phyloP scores from a whole-genome alignment of 2,329 filamentous ascomycete genomes.

The Ophiostoma sp. region DNA sequence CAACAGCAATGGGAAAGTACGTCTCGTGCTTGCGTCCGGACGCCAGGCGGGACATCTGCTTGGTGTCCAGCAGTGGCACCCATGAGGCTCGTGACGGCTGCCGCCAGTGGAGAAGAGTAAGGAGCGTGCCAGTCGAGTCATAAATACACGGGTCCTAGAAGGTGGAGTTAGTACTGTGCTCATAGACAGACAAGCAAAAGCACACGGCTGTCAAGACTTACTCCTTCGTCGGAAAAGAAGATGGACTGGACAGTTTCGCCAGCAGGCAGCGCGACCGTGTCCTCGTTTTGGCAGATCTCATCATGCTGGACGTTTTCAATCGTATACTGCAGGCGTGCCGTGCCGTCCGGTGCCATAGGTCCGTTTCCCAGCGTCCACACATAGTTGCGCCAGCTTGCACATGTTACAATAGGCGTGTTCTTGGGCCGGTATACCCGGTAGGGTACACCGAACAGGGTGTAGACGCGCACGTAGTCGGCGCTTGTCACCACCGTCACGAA shows the following conservation, averaged over 20 bases:
- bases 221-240: constrained; percentile 86
- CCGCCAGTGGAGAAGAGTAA: constrained; percentile 88
- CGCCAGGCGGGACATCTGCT: constrained; percentile 71
- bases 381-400: constrained; percentile 91
- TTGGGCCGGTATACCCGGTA: constrained; percentile 88
- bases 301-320: constrained; percentile 93
- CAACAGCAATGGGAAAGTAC: constrained; percentile 94
- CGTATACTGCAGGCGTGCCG: constrained; percentile 74
- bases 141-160: constrained; percentile 85
- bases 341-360: constrained; percentile 70
- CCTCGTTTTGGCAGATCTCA: constrained; percentile 90
- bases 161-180: neutral
- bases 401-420: constrained; percentile 82
- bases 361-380: constrained; percentile 96
- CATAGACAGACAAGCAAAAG: neutral
- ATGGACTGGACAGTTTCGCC: constrained; percentile 69
- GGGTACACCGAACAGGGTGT: constrained; percentile 86
- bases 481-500: constrained; percentile 87
- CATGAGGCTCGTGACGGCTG: constrained; percentile 77
- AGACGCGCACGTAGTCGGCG: constrained; percentile 83
- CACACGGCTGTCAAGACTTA: neutral
- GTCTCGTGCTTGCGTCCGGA: constrained; percentile 79
- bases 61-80: constrained; percentile 90
- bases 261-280: constrained; percentile 77
- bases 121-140: constrained; percentile 81